Evolutionary conservation across 176 grass and related monocot species (phyloP).

Genomic region (Ananas comosus): DNA sequence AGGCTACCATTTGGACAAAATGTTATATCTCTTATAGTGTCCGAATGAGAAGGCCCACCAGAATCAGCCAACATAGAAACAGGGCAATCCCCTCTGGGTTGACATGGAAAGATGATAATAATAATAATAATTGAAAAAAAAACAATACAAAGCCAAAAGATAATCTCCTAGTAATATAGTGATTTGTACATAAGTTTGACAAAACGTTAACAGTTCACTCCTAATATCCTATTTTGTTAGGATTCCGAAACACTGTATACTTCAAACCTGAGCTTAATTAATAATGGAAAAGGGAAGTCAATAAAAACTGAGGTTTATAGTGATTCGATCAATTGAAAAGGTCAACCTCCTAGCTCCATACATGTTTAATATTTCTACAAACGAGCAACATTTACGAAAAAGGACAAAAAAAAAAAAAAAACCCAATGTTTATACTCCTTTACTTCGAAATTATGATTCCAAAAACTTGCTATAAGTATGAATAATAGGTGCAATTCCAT

Average conservation of each 20-base stretch:
- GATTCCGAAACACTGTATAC: neutral
- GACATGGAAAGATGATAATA: conserved; percentile 1
- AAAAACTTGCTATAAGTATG: no score
- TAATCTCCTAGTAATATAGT: neutral
- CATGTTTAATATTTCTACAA: no score
- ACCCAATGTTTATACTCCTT: no score
- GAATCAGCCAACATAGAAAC: conserved; percentile 39
- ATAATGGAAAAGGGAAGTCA: neutral
- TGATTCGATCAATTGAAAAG: no score
- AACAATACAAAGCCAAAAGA: neutral
- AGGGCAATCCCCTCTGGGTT: conserved; percentile 35
- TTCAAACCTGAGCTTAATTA: conserved; percentile 3
- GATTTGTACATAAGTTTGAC: neutral
- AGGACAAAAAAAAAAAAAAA: no score
- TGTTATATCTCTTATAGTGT: conserved; percentile 56
- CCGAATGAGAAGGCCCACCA: conserved; percentile 41
- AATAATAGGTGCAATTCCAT: no score
- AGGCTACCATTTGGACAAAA: conserved; percentile 45
- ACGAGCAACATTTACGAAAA: no score
- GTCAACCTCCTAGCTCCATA: no score
- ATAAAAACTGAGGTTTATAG: no score
- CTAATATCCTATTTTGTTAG: neutral
- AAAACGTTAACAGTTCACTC: neutral
- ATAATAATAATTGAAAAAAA: neutral
- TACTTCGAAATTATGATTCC: no score